Conservation (phyloP, 2,329 filamentous ascomycete genomes). For the Cucurbitaria berberidis region DNA sequence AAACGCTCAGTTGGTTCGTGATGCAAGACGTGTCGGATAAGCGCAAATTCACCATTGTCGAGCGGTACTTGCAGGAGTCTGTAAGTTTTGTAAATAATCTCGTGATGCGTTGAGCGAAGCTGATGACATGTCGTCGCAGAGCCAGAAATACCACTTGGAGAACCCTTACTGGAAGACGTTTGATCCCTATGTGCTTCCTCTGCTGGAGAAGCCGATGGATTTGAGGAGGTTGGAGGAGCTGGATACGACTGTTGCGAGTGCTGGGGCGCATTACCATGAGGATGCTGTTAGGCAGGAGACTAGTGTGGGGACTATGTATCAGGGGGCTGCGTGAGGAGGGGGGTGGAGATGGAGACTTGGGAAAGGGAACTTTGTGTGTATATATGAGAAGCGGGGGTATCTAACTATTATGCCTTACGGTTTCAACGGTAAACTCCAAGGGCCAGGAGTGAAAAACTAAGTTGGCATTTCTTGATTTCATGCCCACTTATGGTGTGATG, state of each 20-base stretch:
- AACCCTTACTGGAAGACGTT: slow-evolving; percentile 81
- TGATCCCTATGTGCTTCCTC: slow-evolving; percentile 73
- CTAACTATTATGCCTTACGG: no score
- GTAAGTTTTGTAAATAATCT: no score
- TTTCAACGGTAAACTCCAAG: no score
- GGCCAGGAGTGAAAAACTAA: neutral
- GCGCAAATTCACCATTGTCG: slow-evolving; percentile 75
- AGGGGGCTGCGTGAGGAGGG: slow-evolving; percentile 11
- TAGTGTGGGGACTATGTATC: slow-evolving; percentile 23
- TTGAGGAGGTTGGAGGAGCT: slow-evolving; percentile 71
- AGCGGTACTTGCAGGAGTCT: slow-evolving; percentile 71
- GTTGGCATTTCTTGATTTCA: neutral
- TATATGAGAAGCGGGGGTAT: no score
- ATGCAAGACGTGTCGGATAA: slow-evolving; percentile 76
- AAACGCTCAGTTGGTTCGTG: slow-evolving; percentile 72
- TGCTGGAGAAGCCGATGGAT: slow-evolving; percentile 73
- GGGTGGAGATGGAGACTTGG: neutral
- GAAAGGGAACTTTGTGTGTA: neutral
- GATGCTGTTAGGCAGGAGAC: slow-evolving; percentile 23
- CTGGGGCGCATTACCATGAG: slow-evolving; percentile 28
- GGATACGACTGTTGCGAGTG: slow-evolving; percentile 56
- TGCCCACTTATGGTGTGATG: neutral
- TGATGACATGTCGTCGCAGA: no score
- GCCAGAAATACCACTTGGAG: slow-evolving; percentile 54
- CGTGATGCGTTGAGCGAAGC: no score